Conservation (phyloP, 129 eudicot genomes). For the Centaurea solstitialis region DNA sequence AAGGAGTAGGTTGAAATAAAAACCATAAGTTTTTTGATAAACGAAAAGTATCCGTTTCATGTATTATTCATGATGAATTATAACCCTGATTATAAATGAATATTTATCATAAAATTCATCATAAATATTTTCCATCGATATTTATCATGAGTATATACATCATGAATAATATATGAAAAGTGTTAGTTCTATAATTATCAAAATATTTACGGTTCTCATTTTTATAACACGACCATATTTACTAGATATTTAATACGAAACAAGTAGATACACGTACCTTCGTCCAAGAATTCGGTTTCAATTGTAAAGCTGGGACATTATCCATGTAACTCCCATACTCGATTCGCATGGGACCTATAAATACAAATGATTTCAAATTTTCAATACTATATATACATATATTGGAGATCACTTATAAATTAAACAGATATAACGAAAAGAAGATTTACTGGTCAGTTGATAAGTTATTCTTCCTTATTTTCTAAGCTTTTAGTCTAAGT, state of each 20-base stretch:
- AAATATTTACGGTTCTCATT: neutral
- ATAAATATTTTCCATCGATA: too few relatives aligned
- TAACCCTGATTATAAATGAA: too few relatives aligned
- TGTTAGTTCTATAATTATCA: neutral
- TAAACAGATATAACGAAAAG: too few relatives aligned
- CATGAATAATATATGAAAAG: neutral
- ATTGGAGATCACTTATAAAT: neutral
- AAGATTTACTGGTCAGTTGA: too few relatives aligned
- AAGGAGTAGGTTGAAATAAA: neutral
- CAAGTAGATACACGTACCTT: constrained; percentile 4
- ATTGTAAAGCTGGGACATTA: constrained; percentile 18
- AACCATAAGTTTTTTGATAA: neutral
- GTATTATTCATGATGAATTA: neutral
- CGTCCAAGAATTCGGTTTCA: constrained; percentile 32
- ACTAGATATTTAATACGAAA: neutral
- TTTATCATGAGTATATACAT: too few relatives aligned
- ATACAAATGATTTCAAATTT: neutral
- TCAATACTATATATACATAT: neutral
- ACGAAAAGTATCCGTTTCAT: neutral
- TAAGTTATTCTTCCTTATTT: too few relatives aligned
- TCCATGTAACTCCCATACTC: neutral
- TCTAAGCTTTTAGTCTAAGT: too few relatives aligned
- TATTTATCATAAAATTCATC: neutral
- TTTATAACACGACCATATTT: neutral
- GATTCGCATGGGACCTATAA: constrained; percentile 18